These are phyloP conservation scores for Scedosporium aurantiacum DNA, from an alignment of 2,329 filamentous ascomycete genomes.

Conservation along the genomic window DNA sequence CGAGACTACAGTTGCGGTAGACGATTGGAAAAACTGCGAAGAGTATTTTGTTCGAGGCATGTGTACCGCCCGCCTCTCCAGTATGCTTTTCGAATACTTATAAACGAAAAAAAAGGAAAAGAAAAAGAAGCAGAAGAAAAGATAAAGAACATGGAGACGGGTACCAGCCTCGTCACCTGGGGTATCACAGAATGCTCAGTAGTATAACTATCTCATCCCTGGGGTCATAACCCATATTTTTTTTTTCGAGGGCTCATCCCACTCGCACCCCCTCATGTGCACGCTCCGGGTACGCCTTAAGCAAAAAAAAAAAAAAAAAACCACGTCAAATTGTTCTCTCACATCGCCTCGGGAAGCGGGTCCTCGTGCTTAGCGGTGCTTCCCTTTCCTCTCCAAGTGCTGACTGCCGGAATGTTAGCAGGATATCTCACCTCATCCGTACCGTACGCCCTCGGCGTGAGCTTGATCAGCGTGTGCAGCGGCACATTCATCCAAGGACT, in stretches of 20 bases:
- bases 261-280: background rate
- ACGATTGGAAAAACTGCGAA: background rate
- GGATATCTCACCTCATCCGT: slow-evolving; percentile 82
- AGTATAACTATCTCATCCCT: slow-evolving; percentile 1
- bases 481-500: slow-evolving; percentile 99
- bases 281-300: background rate
- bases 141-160: background rate
- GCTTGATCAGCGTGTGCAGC: slow-evolving; percentile 88
- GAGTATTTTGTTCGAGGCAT: background rate
- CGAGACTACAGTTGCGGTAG: background rate
- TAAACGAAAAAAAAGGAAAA: background rate
- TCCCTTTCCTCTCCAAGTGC: slow-evolving; percentile 91
- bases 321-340: background rate
- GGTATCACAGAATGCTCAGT: slow-evolving; percentile 1
- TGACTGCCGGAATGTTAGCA: slow-evolving; percentile 89
- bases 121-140: background rate
- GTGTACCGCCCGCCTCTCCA: background rate
- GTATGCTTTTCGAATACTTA: background rate
- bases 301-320: slow-evolving; percentile 6
- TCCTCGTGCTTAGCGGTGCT: slow-evolving; percentile 81
- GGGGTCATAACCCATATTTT: background rate
- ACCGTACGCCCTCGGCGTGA: slow-evolving; percentile 87
- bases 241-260: background rate
- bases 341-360: slow-evolving; percentile 25
- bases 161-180: background rate